These are phyloP conservation scores for Arabidopsis arenosa DNA, from an alignment of 345 rosid genomes.

Conservation along the genomic window DNA sequence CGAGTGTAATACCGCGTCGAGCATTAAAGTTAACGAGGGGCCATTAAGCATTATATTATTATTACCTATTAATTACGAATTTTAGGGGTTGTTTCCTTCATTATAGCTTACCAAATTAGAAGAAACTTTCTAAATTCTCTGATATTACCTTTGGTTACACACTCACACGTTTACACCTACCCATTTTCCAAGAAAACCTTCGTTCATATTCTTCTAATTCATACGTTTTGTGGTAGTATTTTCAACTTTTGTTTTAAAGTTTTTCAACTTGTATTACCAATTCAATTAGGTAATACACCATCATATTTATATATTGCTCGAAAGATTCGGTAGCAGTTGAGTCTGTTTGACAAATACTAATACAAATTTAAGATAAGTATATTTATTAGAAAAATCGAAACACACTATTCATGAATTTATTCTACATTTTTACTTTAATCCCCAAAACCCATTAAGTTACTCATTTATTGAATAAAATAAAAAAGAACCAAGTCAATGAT, in stretches of 20 bases:
- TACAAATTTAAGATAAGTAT: no score
- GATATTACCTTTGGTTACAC: conserved; percentile 15
- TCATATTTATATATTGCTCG: neutral
- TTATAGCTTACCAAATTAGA: neutral
- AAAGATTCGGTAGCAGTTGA: neutral
- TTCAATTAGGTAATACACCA: conserved; percentile 3
- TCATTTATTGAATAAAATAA: no score
- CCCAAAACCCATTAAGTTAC: no score
- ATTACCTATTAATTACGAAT: neutral
- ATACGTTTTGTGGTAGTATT: conserved; percentile 5
- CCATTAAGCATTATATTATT: neutral
- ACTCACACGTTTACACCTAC: conserved; percentile 14
- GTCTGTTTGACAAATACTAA: no score
- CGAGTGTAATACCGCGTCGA: neutral
- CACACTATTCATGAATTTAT: neutral
- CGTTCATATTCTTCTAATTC: neutral
- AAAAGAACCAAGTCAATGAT: conserved; percentile 30
- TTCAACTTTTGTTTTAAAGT: neutral
- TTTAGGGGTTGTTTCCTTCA: neutral
- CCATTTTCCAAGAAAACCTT: neutral
- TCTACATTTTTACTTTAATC: neutral
- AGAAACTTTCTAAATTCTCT: neutral
- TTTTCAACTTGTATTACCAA: neutral
- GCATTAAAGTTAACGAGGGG: neutral
- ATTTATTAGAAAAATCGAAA: neutral